Percentiles rank a stretch among this genome's conserved stretches.
phyloP scores from a whole-genome alignment of 208 protist genomes.

The Trypanosoma vivax region DNA sequence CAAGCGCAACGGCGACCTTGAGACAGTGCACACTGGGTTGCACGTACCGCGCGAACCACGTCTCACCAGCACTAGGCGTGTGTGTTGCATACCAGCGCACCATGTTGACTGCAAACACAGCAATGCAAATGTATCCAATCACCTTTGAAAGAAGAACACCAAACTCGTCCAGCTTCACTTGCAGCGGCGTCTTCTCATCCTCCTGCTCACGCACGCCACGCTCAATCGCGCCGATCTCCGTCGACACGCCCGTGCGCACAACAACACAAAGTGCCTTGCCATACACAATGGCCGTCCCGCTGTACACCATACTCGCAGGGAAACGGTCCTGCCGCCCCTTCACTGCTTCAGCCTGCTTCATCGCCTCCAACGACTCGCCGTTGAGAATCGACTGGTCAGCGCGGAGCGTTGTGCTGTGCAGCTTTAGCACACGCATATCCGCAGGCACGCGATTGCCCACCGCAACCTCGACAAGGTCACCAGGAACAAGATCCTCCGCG shows the following conservation, averaged over 20 bases:
- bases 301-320: constrained; percentile 88
- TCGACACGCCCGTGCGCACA: constrained; percentile 84
- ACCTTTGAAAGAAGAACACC: constrained; percentile 89
- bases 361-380: constrained; percentile 86
- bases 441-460: constrained; percentile 94
- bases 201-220: constrained; percentile 74
- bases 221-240: constrained; percentile 94
- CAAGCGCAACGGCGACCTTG: constrained; percentile 96
- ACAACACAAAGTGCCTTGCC: constrained; percentile 91
- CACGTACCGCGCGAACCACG: constrained; percentile 57
- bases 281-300: constrained; percentile 89
- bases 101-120: constrained; percentile 91
- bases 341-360: constrained; percentile 56
- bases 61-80: constrained; percentile 35
- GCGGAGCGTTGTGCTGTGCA: constrained; percentile 84
- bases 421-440: constrained; percentile 87
- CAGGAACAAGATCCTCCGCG: constrained; percentile 88
- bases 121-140: constrained; percentile 84
- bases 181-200: constrained; percentile 91
- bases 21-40: constrained; percentile 84
- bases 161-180: constrained; percentile 95
- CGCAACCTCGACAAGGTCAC: constrained; percentile 92
- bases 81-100: constrained; percentile 73
- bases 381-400: constrained; percentile 92
- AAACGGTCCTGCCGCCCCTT: constrained; percentile 40